Percentiles rank a stretch among this genome's conserved stretches.
phyloP scores from a whole-genome alignment of 208 protist genomes.

The Naegleria lovaniensis region DNA sequence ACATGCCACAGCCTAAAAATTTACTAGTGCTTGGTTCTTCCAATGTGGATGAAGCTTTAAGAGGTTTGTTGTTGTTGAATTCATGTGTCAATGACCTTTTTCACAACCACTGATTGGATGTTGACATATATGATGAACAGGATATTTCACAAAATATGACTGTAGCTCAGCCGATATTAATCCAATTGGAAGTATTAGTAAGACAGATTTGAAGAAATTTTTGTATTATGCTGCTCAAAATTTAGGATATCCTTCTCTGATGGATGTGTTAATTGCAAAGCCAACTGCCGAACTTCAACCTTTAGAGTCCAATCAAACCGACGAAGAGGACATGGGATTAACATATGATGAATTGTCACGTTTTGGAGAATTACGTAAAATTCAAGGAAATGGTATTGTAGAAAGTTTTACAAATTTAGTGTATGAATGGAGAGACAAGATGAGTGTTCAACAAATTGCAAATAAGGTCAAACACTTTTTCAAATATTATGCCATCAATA shows the following conservation, averaged over 20 bases:
- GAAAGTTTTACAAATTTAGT: conserved; percentile 55
- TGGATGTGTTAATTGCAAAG: conserved; percentile 38
- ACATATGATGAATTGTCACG: conserved; percentile 59
- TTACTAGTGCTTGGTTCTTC: conserved; percentile 62
- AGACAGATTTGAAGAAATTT: conserved; percentile 50
- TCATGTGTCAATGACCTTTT: no score
- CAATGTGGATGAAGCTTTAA: conserved; percentile 64
- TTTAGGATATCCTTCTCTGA: conserved; percentile 35
- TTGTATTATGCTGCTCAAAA: conserved; percentile 36
- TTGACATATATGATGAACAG: no score
- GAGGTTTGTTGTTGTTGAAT: conserved; percentile 31
- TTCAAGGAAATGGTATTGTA: conserved; percentile 48
- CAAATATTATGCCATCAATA: conserved; percentile 63
- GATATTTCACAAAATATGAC: conserved; percentile 22
- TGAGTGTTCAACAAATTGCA: conserved; percentile 41
- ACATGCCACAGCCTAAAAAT: conserved; percentile 33
- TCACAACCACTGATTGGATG: no score
- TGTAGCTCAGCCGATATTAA: conserved; percentile 64
- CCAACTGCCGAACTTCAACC: conserved; percentile 67
- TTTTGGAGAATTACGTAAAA: conserved; percentile 57
- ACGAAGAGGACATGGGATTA: conserved; percentile 74
- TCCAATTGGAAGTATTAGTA: conserved; percentile 59
- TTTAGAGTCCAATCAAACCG: conserved; percentile 42
- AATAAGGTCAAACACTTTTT: conserved; percentile 71
- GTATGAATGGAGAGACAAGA: conserved; percentile 37